These are phyloP conservation scores for Lunasporangiospora selenospora DNA, from an alignment of 192 early-diverging fungal genomes.

Conservation along the genomic window DNA sequence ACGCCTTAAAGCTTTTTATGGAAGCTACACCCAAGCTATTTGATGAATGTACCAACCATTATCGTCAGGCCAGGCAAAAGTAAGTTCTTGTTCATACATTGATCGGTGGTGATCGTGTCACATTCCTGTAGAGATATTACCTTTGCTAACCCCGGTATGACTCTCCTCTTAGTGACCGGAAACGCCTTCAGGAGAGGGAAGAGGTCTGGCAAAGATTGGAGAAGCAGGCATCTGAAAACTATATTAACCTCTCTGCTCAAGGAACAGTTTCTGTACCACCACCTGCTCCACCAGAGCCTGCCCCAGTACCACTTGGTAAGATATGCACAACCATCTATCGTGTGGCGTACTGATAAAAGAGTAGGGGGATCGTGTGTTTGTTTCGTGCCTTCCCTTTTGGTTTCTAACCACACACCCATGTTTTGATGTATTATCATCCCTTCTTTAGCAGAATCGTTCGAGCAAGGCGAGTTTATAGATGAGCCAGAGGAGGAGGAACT, in stretches of 20 bases:
- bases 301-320: slow-evolving; percentile 38
- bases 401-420: too few species aligned
- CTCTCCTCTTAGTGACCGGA: slow-evolving; percentile 68
- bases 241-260: slow-evolving; percentile 33
- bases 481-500: slow-evolving; percentile 21
- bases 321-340: too few species aligned
- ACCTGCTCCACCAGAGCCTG: slow-evolving; percentile 15
- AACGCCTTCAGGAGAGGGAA: slow-evolving; percentile 81
- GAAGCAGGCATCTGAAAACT: slow-evolving; percentile 48
- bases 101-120: too few species aligned
- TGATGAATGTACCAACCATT: slow-evolving; percentile 94
- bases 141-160: not conserved
- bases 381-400: too few species aligned
- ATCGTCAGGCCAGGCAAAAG: slow-evolving; percentile 88
- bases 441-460: slow-evolving; percentile 30
- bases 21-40: slow-evolving; percentile 95
- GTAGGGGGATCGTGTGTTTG: too few species aligned
- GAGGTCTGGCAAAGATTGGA: slow-evolving; percentile 85
- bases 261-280: slow-evolving; percentile 26
- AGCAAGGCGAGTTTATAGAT: slow-evolving; percentile 17
- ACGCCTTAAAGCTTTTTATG: slow-evolving; percentile 97
- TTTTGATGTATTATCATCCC: too few species aligned
- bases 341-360: too few species aligned
- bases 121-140: not conserved
- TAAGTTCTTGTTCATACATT: slow-evolving; percentile 49